These are phyloP conservation scores for Parastagonospora avenae DNA, from an alignment of 2,329 filamentous ascomycete species.

Conservation along the genomic window DNA sequence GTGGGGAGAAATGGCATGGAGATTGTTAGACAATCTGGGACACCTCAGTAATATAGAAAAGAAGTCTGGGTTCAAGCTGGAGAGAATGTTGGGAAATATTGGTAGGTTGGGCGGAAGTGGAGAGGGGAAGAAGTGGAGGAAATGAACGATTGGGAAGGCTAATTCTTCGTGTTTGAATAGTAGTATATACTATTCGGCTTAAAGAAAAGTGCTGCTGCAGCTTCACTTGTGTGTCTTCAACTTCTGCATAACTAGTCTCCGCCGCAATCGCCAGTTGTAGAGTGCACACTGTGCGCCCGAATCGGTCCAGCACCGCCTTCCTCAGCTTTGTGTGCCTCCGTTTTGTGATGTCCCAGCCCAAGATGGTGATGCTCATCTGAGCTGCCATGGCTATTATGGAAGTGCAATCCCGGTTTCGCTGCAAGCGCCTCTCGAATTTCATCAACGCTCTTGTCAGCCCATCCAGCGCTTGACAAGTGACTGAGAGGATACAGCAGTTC, in stretches of 20 bases:
- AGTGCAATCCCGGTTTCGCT: conserved; percentile 34
- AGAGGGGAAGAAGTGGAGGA: background rate
- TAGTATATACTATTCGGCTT: no score
- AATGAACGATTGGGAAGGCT: background rate
- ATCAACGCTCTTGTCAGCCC: conserved; percentile 42
- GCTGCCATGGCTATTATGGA: conserved; percentile 8
- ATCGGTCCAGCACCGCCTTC: conserved; percentile 13
- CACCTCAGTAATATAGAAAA: conserved; percentile 18
- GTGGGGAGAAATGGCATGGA: conserved; percentile 8
- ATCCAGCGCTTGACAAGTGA: conserved; percentile 38
- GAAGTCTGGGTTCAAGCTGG: conserved; percentile 17
- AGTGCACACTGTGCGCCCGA: background rate
- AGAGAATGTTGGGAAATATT: conserved; percentile 16
- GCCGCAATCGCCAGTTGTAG: conserved; percentile 5
- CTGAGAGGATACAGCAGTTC: conserved; percentile 61
- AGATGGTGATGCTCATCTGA: conserved; percentile 10
- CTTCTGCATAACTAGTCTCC: background rate
- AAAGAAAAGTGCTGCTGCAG: no score
- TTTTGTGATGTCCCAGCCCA: conserved; percentile 8
- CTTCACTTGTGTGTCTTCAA: no score
- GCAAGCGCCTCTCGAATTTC: conserved; percentile 50
- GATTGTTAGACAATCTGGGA: conserved; percentile 14
- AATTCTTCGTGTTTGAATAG: no score
- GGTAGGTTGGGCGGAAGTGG: conserved; percentile 5
- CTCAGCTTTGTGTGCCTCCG: conserved; percentile 16